Conservation (phyloP, 192 early-diverging fungal genomes). For the Umbelopsis vinacea region DNA sequence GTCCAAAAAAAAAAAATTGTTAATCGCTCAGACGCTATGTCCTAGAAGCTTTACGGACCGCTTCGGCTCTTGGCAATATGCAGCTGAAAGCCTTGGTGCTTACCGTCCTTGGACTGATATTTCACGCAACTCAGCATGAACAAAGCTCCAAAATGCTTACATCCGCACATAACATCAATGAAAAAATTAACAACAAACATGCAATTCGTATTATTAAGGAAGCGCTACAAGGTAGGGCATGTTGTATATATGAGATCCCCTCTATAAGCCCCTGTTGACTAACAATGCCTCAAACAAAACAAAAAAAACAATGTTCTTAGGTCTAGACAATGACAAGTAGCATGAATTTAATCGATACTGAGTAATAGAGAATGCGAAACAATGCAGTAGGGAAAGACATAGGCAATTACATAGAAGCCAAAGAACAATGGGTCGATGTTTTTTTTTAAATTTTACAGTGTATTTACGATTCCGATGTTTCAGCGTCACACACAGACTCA, state of each 20-base stretch:
- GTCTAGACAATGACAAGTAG: background rate
- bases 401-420: background rate
- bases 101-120: slow-evolving; percentile 42
- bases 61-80: slow-evolving; percentile 38
- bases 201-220: background rate
- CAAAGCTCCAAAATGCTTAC: slow-evolving; percentile 50
- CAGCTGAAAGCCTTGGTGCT: slow-evolving; percentile 47
- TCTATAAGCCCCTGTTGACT: background rate
- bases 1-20: background rate
- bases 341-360: background rate
- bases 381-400: background rate
- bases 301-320: too few species aligned
- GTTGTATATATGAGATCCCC: background rate
- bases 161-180: slow-evolving; percentile 28
- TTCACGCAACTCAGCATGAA: slow-evolving; percentile 43
- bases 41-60: slow-evolving; percentile 41
- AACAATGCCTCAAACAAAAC: background rate
- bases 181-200: slow-evolving; percentile 13
- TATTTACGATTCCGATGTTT: slow-evolving; percentile 5
- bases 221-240: background rate
- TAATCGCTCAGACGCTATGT: slow-evolving; percentile 38
- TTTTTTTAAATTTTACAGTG: background rate
- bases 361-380: background rate
- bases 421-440: background rate
- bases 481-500: background rate